A percentile compares a stretch with the other conserved stretches of the same genome.
Conservation (phyloP, 2,329 filamentous ascomycete species). For the Purpureocillium takamizusanense region DNA sequence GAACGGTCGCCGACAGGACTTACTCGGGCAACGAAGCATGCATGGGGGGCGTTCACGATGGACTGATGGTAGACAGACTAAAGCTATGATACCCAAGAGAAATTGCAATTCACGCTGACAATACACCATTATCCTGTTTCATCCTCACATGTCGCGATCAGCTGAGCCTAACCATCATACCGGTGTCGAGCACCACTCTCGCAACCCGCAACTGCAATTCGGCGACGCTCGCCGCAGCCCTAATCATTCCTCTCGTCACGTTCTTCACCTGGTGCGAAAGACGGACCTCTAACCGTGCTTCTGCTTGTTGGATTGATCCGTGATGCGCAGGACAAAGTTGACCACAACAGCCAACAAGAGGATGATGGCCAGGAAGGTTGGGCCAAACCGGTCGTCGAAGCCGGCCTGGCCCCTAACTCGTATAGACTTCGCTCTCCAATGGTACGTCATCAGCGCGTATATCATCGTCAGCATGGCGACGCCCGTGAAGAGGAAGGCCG, state of each 20-base stretch:
- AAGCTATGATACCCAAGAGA: constrained; percentile 6
- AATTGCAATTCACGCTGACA: constrained; percentile 3
- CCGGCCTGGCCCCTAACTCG: constrained; percentile 84
- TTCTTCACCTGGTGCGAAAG: background rate
- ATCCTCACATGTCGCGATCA: too few relatives aligned
- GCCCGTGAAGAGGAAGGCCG: constrained; percentile 83
- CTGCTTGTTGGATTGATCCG: constrained; percentile 30
- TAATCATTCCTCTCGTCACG: background rate
- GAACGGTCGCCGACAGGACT: background rate
- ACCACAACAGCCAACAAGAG: constrained; percentile 84
- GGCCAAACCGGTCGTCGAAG: constrained; percentile 93
- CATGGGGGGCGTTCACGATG: background rate
- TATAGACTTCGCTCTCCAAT: constrained; percentile 94
- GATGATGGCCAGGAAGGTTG: constrained; percentile 80
- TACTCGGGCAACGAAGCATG: background rate
- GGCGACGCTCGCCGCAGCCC: too few relatives aligned
- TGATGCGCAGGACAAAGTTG: constrained; percentile 82
- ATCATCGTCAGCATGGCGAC: constrained; percentile 94
- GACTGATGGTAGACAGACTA: background rate
- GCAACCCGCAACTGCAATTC: too few relatives aligned
- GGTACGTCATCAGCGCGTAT: constrained; percentile 90
- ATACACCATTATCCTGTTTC: constrained; percentile 1
- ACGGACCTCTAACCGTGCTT: constrained; percentile 11
- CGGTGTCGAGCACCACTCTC: too few relatives aligned
- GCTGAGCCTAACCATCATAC: too few relatives aligned